A percentile compares a stretch with the other conserved stretches of the same genome.
These are phyloP conservation scores for Chlamydomonas sp. DNA, from an alignment of 139 green algal species.

Conservation along the genomic window DNA sequence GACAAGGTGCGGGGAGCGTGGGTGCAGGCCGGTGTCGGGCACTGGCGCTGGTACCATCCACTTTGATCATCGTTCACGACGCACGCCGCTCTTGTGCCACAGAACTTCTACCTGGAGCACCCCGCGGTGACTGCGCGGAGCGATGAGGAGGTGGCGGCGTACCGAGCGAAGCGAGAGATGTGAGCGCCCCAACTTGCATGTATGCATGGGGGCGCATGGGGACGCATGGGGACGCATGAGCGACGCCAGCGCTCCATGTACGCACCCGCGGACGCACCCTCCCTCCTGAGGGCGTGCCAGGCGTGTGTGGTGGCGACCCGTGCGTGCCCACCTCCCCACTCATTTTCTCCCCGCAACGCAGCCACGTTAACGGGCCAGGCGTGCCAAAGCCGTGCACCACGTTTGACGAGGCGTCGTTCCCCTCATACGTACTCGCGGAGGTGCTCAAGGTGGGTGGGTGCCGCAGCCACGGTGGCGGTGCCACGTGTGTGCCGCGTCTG, in stretches of 20 bases:
- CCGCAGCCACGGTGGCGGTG: too few relatives aligned
- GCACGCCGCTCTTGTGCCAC: conserved; percentile 31
- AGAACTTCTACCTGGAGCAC: conserved; percentile 59
- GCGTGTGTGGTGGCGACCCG: too few relatives aligned
- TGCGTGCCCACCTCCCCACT: too few relatives aligned
- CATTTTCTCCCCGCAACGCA: conserved; percentile 19
- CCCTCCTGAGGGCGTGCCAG: too few relatives aligned
- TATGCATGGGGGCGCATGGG: too few relatives aligned
- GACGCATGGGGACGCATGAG: too few relatives aligned
- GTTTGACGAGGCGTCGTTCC: conserved; percentile 78
- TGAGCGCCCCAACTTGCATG: conserved; percentile 76
- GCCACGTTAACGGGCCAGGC: conserved; percentile 61
- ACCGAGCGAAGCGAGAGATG: conserved; percentile 63
- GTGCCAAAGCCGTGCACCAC: conserved; percentile 63
- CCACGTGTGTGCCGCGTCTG: too few relatives aligned
- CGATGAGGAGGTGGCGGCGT: conserved; percentile 60
- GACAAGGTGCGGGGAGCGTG: conserved; percentile 55
- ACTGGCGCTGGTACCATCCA: not conserved
- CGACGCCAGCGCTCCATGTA: too few relatives aligned
- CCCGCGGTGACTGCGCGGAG: conserved; percentile 60
- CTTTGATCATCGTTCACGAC: not conserved
- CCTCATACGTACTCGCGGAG: conserved; percentile 77
- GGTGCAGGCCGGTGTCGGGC: not conserved
- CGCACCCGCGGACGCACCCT: too few relatives aligned
- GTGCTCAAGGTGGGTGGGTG: conserved; percentile 48